These are phyloP conservation scores for Erucastrum elatum DNA, from an alignment of 345 rosid species.

Conservation along the genomic window DNA sequence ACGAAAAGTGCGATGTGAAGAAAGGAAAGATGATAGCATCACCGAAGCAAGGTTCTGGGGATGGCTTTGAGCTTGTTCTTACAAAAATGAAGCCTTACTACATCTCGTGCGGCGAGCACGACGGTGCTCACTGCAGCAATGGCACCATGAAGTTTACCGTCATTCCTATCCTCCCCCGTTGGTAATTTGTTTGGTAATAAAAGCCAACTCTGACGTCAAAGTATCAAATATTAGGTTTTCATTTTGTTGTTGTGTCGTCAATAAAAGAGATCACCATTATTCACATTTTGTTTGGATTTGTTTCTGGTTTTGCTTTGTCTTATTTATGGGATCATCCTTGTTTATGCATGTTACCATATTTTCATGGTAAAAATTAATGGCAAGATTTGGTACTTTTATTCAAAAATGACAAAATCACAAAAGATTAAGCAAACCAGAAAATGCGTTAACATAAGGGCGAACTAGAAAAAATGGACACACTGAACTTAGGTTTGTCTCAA, in stretches of 20 bases:
- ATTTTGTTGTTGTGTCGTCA: conserved; percentile 16
- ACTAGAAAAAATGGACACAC: no score
- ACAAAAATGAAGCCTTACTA: conserved; percentile 49
- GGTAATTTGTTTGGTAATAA: conserved; percentile 13
- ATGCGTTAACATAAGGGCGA: neutral
- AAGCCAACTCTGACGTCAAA: neutral
- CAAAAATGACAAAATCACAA: neutral
- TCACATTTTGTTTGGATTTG: conserved; percentile 22
- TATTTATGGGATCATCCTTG: neutral
- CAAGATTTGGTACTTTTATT: neutral
- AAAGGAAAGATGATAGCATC: conserved; percentile 55
- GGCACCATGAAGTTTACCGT: conserved; percentile 73
- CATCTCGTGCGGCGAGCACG: conserved; percentile 67
- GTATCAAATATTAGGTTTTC: conserved; percentile 5
- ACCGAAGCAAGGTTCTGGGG: conserved; percentile 52
- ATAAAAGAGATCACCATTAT: conserved; percentile 30
- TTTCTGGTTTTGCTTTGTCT: conserved; percentile 3
- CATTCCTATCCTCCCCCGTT: conserved; percentile 44
- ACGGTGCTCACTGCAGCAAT: conserved; percentile 60
- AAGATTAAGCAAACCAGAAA: neutral
- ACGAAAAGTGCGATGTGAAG: conserved; percentile 48
- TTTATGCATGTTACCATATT: neutral
- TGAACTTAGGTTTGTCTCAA: no score
- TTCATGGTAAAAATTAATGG: neutral
- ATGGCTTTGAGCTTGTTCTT: conserved; percentile 62